Evolutionary conservation across 2,329 filamentous ascomycete genomes (phyloP).

Genomic region (Fusarium nodosum): DNA sequence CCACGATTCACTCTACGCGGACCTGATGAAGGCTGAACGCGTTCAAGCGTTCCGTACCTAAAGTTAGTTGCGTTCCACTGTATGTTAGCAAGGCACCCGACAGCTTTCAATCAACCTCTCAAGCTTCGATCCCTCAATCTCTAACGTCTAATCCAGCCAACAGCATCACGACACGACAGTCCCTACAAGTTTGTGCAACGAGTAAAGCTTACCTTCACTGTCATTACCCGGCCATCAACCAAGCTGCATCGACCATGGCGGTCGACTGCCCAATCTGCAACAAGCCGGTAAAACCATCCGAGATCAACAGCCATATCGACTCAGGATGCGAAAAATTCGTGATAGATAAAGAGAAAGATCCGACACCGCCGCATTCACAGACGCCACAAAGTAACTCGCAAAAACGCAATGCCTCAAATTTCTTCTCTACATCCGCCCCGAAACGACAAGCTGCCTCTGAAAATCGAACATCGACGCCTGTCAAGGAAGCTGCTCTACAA

Average conservation of each 20-base stretch:
- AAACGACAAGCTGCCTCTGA: constrained; percentile 64
- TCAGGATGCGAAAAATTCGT: constrained; percentile 80
- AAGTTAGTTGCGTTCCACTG: constrained; percentile 15
- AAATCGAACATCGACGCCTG: constrained; percentile 52
- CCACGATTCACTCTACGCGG: constrained; percentile 33
- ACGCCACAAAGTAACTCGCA: constrained; percentile 57
- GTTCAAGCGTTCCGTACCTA: neutral
- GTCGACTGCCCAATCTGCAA: constrained; percentile 88
- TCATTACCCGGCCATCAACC: constrained; percentile 20
- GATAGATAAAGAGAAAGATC: constrained; percentile 62
- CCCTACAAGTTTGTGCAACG: neutral
- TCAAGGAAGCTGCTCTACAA: constrained; percentile 52
- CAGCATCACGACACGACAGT: constrained; percentile 1
- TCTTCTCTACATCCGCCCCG: constrained; percentile 72
- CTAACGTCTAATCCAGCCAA: neutral
- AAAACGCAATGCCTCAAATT: constrained; percentile 69
- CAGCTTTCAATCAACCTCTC: constrained; percentile 14
- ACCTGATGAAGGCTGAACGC: constrained; percentile 29
- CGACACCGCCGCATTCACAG: constrained; percentile 50
- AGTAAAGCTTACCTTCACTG: neutral
- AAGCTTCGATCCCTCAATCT: constrained; percentile 9
- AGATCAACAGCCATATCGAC: constrained; percentile 94
- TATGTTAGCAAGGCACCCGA: constrained; percentile 9
- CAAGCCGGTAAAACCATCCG: constrained; percentile 75
- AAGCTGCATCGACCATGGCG: constrained; percentile 49